These are phyloP conservation scores for Scytalidium sp. DNA, from an alignment of 2,329 filamentous ascomycete species.

Conservation along the genomic window DNA sequence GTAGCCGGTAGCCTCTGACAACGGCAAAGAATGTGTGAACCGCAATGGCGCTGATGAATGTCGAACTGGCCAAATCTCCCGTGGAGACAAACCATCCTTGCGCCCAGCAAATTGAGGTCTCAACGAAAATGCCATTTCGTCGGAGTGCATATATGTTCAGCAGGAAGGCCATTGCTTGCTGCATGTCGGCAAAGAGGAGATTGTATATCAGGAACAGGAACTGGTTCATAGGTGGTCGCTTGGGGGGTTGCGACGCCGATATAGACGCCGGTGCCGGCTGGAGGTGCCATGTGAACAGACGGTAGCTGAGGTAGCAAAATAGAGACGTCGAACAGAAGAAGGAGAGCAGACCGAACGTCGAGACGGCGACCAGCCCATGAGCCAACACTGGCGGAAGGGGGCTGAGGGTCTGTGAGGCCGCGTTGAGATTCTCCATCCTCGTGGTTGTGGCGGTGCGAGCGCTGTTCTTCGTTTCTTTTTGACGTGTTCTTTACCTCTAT, in stretches of 20 bases:
- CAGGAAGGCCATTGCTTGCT: conserved; percentile 62
- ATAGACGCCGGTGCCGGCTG: conserved; percentile 5
- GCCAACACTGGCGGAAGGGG: conserved; percentile 24
- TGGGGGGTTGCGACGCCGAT: conserved; percentile 1
- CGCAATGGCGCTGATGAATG: conserved; percentile 65
- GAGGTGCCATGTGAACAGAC: conserved; percentile 22
- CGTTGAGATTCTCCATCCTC: conserved; percentile 9
- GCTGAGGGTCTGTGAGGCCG: conserved; percentile 16
- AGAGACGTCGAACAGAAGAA: conserved; percentile 40
- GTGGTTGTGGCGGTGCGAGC: neutral
- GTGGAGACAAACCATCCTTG: conserved; percentile 69
- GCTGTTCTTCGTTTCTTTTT: neutral
- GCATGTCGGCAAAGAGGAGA: conserved; percentile 64
- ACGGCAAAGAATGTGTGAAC: conserved; percentile 64
- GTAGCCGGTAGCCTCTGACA: conserved; percentile 51
- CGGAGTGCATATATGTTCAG: conserved; percentile 59
- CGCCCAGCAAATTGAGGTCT: conserved; percentile 51
- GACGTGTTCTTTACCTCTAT: neutral
- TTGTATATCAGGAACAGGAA: conserved; percentile 70
- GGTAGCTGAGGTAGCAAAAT: conserved; percentile 38
- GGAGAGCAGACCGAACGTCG: conserved; percentile 42
- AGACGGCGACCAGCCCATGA: conserved; percentile 41
- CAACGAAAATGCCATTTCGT: conserved; percentile 50
- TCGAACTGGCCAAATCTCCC: conserved; percentile 62
- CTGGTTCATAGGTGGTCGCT: conserved; percentile 51